Evolutionary conservation across 495 filamentous ascomycete species (phyloP).

Genomic region (Margaritispora aquatica): DNA sequence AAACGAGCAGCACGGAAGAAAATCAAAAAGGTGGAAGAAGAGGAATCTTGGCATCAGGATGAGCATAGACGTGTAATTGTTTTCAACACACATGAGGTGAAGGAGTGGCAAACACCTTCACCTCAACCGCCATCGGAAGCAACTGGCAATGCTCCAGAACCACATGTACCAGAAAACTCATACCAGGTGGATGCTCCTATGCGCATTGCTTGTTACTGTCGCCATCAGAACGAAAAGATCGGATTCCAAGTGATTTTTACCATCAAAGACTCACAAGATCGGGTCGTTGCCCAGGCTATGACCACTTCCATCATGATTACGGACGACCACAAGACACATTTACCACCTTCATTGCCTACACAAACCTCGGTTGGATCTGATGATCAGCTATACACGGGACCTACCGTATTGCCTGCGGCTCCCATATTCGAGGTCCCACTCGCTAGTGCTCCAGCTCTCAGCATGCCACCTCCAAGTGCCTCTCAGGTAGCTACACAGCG

Average conservation of each 20-base stretch:
- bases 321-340: constrained; percentile 89
- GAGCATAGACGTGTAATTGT: constrained; percentile 79
- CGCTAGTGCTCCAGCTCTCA: constrained; percentile 5
- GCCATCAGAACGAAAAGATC: constrained; percentile 85
- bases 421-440: constrained; percentile 13
- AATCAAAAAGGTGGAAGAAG: constrained; percentile 78
- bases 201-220: constrained; percentile 96
- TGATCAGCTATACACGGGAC: constrained; percentile 13
- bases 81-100: constrained; percentile 88
- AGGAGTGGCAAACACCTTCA: constrained; percentile 68
- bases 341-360: constrained; percentile 34
- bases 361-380: constrained; percentile 21
- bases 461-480: constrained; percentile 23
- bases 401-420: constrained; percentile 11
- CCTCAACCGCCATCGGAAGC: constrained; percentile 24
- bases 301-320: constrained; percentile 89
- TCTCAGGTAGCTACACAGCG: constrained; percentile 43
- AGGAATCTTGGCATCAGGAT: constrained; percentile 69
- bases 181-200: constrained; percentile 79
- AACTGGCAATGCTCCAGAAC: constrained; percentile 29
- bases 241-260: constrained; percentile 96
- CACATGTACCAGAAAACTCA: constrained; percentile 48
- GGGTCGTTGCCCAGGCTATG: constrained; percentile 75
- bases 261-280: constrained; percentile 68
- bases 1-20: constrained; percentile 90